phyloP scores from a whole-genome alignment of 768 basidiomycete genomes.

The Amanita exitialis region DNA sequence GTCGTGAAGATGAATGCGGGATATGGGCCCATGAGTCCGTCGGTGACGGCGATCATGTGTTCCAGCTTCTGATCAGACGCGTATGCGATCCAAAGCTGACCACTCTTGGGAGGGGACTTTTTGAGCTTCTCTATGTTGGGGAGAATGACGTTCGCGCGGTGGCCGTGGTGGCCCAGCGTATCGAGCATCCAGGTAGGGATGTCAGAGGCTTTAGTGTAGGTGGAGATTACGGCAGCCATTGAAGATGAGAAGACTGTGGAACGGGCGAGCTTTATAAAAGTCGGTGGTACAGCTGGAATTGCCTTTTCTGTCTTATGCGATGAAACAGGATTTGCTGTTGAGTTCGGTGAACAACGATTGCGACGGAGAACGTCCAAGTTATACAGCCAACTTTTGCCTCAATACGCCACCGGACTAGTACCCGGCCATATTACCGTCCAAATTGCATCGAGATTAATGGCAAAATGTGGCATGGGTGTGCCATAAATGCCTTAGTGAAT shows the following conservation, averaged over 20 bases:
- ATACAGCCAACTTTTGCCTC: no score
- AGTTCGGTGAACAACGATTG: no score
- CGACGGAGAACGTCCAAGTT: no score
- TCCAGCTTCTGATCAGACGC: slow-evolving; percentile 20
- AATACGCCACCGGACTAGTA: no score
- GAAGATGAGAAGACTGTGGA: not conserved
- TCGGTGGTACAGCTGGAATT: no score
- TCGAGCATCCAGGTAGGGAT: slow-evolving; percentile 28
- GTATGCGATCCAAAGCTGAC: slow-evolving; percentile 28
- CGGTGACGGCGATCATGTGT: slow-evolving; percentile 51
- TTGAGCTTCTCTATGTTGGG: slow-evolving; percentile 25
- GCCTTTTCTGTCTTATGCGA: no score
- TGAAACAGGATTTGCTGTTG: no score
- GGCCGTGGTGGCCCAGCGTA: slow-evolving; percentile 24
- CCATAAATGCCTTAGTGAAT: no score
- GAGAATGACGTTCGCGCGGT: slow-evolving; percentile 31
- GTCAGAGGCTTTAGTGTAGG: slow-evolving; percentile 20
- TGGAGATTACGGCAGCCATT: not conserved
- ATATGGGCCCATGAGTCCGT: slow-evolving; percentile 44
- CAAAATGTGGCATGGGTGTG: no score
- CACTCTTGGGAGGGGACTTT: slow-evolving; percentile 5
- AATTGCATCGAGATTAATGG: no score
- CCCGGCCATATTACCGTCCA: no score
- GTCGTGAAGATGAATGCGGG: slow-evolving; percentile 57
- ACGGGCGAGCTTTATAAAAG: not conserved